Evolutionary conservation across 495 filamentous ascomycete genomes (phyloP).

Genomic region (Xylona heveae): DNA sequence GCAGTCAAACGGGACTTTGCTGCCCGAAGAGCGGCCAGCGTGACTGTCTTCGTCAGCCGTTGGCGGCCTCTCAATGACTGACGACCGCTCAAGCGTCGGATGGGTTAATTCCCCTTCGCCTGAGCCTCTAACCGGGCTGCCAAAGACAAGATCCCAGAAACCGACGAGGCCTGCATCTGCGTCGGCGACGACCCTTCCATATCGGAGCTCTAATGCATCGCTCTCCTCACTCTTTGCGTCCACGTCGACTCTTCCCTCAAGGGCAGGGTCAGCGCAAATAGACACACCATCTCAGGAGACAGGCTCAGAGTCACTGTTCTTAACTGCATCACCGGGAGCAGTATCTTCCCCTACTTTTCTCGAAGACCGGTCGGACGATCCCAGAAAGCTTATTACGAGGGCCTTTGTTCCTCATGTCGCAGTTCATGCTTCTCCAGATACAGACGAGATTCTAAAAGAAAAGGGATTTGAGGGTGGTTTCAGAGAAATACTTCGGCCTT

Average conservation of each 20-base stretch:
- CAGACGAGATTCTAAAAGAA: conserved; percentile 52
- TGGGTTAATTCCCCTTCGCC: no score
- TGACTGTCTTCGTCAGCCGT: no score
- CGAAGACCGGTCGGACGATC: conserved; percentile 34
- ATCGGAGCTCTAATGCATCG: conserved; percentile 18
- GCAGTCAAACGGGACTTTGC: no score
- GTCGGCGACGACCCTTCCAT: conserved; percentile 13
- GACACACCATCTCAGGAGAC: neutral
- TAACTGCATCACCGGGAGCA: conserved; percentile 10
- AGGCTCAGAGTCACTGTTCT: conserved; percentile 1
- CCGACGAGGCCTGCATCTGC: conserved; percentile 1
- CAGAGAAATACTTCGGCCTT: conserved; percentile 68
- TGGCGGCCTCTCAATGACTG: no score
- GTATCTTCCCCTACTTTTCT: conserved; percentile 25
- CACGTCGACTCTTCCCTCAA: conserved; percentile 14
- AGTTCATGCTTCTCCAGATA: conserved; percentile 63
- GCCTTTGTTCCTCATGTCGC: conserved; percentile 78
- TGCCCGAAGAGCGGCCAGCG: no score
- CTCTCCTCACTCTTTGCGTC: conserved; percentile 20
- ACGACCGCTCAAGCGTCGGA: no score
- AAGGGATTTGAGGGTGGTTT: conserved; percentile 75
- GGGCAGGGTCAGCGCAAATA: conserved; percentile 11
- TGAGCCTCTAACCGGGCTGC: conserved; percentile 1
- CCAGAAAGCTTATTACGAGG: conserved; percentile 51
- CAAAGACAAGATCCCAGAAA: conserved; percentile 1